Evolutionary conservation across 495 filamentous ascomycete genomes (phyloP), one percentile per base, ranked within the genome.

Genomic region (Pyrenopolyporus hunteri): DNA sequence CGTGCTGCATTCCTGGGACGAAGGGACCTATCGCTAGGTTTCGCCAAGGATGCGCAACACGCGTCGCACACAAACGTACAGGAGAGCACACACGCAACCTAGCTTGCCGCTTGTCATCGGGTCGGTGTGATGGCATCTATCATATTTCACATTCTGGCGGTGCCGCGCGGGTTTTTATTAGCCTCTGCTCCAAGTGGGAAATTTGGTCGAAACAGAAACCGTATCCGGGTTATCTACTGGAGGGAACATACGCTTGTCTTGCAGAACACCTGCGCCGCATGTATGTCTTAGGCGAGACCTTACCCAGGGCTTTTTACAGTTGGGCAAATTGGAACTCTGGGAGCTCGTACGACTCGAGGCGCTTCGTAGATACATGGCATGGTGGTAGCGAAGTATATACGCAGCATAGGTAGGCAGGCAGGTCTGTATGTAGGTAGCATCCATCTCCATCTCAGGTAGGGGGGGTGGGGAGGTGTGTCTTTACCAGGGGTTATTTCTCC

Each of bases 191-290:
- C 35, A 46, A 46, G 39, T 20, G 43, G 10, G 28, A 43, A 13
- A 6, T 35, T 23, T 33, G 26, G 14, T 26, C n/a, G n/a, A 26
- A 16, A 44, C 53, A 47, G 43, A 42, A 13, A 64, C 28, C 44
- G 49, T 64, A 45, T 56, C 50, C 50, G 62, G 62, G 48, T 59
- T 37, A 29, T 20, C 29, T 43, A 46, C 29, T 55, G 23, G 39
- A 56, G 36, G 44, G 17, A 40, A 20, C 25, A 23, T 32, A 33
- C 54, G 39, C 42, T 56, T 60, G 56, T 57, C 57, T 61, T 51
- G 63, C 40, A 61, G 57, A 66, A 66, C 57, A 57, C 46, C 57
- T 43, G 56, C 63, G 57, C 57, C 47, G 39, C 47, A 57, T 66
- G 57, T 52, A 57, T 47, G 57, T 57, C 29, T 61, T 51, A 52